phyloP scores from a whole-genome alignment of 148 eudicot species.

The Amaranthus cruentus region DNA sequence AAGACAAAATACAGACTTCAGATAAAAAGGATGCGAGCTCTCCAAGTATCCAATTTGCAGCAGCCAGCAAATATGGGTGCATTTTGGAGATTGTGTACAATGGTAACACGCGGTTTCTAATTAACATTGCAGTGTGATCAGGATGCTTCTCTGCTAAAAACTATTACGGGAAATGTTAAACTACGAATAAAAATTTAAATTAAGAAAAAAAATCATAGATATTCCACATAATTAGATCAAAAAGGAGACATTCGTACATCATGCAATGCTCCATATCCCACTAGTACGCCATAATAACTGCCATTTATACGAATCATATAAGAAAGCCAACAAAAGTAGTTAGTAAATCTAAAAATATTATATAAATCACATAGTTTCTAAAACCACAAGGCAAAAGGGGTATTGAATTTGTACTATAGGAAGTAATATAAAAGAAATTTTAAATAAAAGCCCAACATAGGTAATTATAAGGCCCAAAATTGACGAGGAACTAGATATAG shows the following conservation, averaged over 20 bases:
- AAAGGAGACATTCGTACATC: slow-evolving; percentile 48
- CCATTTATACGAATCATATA: slow-evolving; percentile 21
- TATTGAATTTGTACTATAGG: neutral
- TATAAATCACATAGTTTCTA: neutral
- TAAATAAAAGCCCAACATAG: neutral
- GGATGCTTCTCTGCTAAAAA: slow-evolving; percentile 59
- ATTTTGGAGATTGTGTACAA: slow-evolving; percentile 40
- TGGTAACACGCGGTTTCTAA: slow-evolving; percentile 54
- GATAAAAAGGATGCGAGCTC: slow-evolving; percentile 71
- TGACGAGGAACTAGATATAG: neutral
- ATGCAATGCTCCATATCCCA: slow-evolving; percentile 77
- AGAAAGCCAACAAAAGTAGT: slow-evolving; percentile 6
- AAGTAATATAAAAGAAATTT: neutral
- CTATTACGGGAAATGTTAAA: slow-evolving; percentile 31
- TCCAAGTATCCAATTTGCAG: slow-evolving; percentile 84
- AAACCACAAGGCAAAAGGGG: neutral
- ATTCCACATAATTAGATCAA: slow-evolving; percentile 9
- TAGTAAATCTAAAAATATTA: neutral
- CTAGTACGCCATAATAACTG: slow-evolving; percentile 70
- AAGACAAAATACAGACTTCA: slow-evolving; percentile 39
- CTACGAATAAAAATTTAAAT: neutral
- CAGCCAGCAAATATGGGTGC: slow-evolving; percentile 56
- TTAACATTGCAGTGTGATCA: slow-evolving; percentile 42
- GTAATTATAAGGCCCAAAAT: neutral
- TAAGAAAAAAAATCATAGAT: neutral